Conservation (phyloP, 1,284 basidiomycete genomes). For the Jaminaea rosea region DNA sequence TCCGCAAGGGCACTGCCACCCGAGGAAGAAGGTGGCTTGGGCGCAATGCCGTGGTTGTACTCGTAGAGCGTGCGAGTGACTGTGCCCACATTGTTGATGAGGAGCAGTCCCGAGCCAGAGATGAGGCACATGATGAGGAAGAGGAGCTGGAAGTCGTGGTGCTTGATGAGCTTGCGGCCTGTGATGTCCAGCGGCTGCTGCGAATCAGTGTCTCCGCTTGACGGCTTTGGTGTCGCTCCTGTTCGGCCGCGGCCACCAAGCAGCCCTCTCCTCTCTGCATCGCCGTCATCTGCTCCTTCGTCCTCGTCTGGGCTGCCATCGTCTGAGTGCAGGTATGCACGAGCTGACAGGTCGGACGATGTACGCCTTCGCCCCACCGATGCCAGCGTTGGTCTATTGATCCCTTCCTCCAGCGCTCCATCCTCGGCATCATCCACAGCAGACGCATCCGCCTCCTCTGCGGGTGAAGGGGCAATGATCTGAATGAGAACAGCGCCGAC, state of each 20-base stretch:
- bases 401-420: neutral
- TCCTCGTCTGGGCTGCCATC: neutral
- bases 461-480: constrained; percentile 53
- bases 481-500: constrained; percentile 60
- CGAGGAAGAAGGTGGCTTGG: neutral
- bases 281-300: neutral
- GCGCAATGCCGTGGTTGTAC: constrained; percentile 48
- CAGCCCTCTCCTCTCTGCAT: constrained; percentile 2
- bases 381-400: neutral
- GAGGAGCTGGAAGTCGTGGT: constrained; percentile 66
- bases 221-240: neutral
- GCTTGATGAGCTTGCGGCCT: constrained; percentile 52
- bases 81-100: constrained; percentile 85
- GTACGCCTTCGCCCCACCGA: constrained; percentile 11
- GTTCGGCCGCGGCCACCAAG: neutral
- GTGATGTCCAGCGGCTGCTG: constrained; percentile 49
- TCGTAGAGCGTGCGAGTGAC: constrained; percentile 76
- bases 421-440: neutral
- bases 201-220: constrained; percentile 7
- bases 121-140: constrained; percentile 66
- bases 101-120: constrained; percentile 75
- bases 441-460: neutral
- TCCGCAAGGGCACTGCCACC: too few relatives aligned
- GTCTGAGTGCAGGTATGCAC: constrained; percentile 14
- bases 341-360: constrained; percentile 27